Evolutionary conservation across 1,284 basidiomycete genomes (phyloP).

Genomic region (Pseudozyma pruni): DNA sequence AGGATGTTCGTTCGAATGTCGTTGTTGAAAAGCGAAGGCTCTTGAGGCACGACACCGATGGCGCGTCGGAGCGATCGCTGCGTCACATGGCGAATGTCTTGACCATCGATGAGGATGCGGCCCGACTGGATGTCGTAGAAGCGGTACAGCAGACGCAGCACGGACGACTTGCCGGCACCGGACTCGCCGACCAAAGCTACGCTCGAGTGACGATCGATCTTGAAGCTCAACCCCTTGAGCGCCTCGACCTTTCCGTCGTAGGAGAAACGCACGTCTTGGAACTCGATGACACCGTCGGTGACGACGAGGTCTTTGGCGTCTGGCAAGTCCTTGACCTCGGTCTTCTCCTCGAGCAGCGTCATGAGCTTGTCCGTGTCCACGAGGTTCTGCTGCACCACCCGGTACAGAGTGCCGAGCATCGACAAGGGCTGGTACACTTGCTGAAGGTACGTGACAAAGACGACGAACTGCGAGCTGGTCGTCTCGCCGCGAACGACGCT

Average conservation of each 20-base stretch:
- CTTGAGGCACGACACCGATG: slow-evolving; percentile 75
- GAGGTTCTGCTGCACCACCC: slow-evolving; percentile 70
- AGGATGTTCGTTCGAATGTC: slow-evolving; percentile 72
- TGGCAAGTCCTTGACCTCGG: slow-evolving; percentile 82
- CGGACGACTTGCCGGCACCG: slow-evolving; percentile 82
- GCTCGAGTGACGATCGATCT: slow-evolving; percentile 75
- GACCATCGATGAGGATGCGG: slow-evolving; percentile 76
- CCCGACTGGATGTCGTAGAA: slow-evolving; percentile 80
- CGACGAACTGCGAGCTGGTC: slow-evolving; percentile 74
- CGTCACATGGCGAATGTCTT: slow-evolving; percentile 85
- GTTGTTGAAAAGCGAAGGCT: slow-evolving; percentile 78
- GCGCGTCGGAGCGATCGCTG: slow-evolving; percentile 79
- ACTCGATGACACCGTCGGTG: slow-evolving; percentile 81
- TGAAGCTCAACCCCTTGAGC: slow-evolving; percentile 82
- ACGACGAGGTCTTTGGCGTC: slow-evolving; percentile 79
- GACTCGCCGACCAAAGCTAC: slow-evolving; percentile 71
- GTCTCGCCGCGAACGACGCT: slow-evolving; percentile 50
- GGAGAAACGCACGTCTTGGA: slow-evolving; percentile 70
- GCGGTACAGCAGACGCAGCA: slow-evolving; percentile 83
- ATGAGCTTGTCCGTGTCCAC: slow-evolving; percentile 72
- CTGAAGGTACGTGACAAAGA: slow-evolving; percentile 81
- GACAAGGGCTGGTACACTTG: slow-evolving; percentile 72
- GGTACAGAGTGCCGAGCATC: slow-evolving; percentile 64
- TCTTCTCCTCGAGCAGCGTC: slow-evolving; percentile 68
- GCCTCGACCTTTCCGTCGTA: slow-evolving; percentile 82